These are phyloP conservation scores for Calcarisporium arbuscula DNA, from an alignment of 2,329 filamentous ascomycete genomes.

Conservation along the genomic window DNA sequence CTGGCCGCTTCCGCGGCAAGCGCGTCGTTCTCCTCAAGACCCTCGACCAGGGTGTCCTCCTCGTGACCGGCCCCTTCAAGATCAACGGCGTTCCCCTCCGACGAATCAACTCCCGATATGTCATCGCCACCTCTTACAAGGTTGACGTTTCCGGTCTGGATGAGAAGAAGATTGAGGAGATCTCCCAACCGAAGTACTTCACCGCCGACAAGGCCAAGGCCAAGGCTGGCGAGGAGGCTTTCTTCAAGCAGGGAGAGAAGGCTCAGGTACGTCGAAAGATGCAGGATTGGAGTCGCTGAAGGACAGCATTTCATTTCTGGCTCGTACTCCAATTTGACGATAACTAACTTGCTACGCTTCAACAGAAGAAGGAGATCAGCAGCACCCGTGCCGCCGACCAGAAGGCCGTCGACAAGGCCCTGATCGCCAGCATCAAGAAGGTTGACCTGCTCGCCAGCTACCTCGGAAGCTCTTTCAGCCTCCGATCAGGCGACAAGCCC, in stretches of 20 bases:
- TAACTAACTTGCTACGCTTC: constrained; percentile 13
- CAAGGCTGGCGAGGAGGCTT: constrained; percentile 96
- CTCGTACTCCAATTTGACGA: neutral
- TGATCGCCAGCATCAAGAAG: constrained; percentile 97
- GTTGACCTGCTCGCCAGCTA: constrained; percentile 90
- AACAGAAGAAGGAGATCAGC: constrained; percentile 93
- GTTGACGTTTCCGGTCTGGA: constrained; percentile 83
- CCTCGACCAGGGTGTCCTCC: constrained; percentile 94
- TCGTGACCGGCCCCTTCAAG: constrained; percentile 99
- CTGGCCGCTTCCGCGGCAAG: constrained; percentile 99
- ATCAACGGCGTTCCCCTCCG: constrained; percentile 98
- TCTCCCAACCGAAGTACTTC: constrained; percentile 82
- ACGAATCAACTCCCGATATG: constrained; percentile 88
- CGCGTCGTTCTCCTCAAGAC: constrained; percentile 98
- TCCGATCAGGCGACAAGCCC: constrained; percentile 98
- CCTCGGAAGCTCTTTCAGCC: constrained; percentile 92
- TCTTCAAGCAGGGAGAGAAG: constrained; percentile 99
- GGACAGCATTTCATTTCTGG: neutral
- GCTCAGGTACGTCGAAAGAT: constrained; percentile 63
- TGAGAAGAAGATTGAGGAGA: constrained; percentile 79
- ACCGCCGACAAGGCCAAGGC: constrained; percentile 89
- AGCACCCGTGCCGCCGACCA: constrained; percentile 93
- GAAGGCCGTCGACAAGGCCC: constrained; percentile 96
- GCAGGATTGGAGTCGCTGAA: constrained; percentile 1
- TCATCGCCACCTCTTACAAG: constrained; percentile 84